A percentile compares a stretch with the other conserved stretches of the same genome.
phyloP scores from a whole-genome alignment of 345 rosid species.

The Chamaenerion angustifolium region DNA sequence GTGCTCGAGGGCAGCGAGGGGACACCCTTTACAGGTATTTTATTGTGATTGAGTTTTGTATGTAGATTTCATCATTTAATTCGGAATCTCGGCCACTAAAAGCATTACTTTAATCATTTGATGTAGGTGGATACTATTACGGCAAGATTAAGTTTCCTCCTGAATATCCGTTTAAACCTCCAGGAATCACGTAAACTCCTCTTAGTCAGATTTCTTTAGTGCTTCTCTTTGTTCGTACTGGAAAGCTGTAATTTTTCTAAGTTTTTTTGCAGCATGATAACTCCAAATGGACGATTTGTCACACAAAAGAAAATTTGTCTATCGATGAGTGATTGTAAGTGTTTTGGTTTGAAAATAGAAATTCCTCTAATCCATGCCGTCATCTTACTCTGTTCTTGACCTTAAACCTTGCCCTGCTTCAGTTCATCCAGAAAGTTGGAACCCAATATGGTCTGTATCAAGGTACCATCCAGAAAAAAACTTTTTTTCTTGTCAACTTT shows the following conservation, averaged over 20 bases:
- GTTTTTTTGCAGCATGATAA: constrained; percentile 54
- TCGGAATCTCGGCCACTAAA: too few species aligned
- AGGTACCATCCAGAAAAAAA: constrained; percentile 34
- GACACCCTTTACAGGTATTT: constrained; percentile 87
- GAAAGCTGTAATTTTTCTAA: not conserved
- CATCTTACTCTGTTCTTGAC: too few species aligned
- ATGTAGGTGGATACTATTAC: constrained; percentile 68
- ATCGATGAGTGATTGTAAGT: constrained; percentile 98
- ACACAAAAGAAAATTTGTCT: constrained; percentile 94
- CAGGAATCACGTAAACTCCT: constrained; percentile 77
- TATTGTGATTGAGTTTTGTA: not conserved
- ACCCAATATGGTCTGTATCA: constrained; percentile 99
- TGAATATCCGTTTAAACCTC: constrained; percentile 96
- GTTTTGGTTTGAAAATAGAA: not conserved
- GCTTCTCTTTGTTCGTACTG: too few species aligned
- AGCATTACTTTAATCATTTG: not conserved
- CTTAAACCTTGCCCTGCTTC: constrained; percentile 6
- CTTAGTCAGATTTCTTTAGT: not conserved
- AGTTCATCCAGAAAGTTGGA: constrained; percentile 99
- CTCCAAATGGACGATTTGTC: constrained; percentile 95
- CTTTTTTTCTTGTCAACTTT: too few species aligned
- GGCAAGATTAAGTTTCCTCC: constrained; percentile 98
- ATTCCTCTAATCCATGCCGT: too few species aligned
- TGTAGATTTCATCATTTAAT: too few species aligned
- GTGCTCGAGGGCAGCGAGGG: constrained; percentile 93